A percentile compares a stretch with the other conserved stretches of the same genome.
Evolutionary conservation across 208 protist genomes (phyloP).

Genomic region (Novymonas esmeraldas): DNA sequence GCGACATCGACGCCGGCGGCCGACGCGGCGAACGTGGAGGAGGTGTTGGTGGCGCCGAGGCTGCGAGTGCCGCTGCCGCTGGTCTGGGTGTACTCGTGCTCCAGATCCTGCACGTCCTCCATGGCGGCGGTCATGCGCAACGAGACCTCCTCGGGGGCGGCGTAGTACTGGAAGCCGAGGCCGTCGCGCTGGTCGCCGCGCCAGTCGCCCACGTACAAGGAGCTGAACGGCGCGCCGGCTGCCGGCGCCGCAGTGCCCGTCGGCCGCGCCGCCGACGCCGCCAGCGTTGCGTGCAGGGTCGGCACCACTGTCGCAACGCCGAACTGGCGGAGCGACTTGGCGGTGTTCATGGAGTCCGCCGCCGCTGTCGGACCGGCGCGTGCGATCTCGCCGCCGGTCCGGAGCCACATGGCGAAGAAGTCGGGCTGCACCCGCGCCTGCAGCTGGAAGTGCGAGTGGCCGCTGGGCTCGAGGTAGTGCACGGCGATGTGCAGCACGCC

Average conservation of each 20-base stretch:
- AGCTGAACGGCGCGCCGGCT: conserved; percentile 30
- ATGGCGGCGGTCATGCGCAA: neutral
- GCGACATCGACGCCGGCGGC: neutral
- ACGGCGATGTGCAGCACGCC: conserved; percentile 70
- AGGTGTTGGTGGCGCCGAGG: neutral
- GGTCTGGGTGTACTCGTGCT: neutral
- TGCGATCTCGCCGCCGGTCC: conserved; percentile 22
- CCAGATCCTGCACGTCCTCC: neutral
- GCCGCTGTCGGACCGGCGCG: neutral
- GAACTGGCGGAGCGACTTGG: neutral
- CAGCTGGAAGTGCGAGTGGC: conserved; percentile 73
- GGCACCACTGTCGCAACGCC: neutral
- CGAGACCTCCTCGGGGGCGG: conserved; percentile 29
- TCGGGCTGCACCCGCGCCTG: conserved; percentile 37
- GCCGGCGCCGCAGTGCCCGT: neutral
- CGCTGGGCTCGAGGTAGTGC: conserved; percentile 77
- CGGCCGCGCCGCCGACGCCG: neutral
- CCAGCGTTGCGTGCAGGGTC: conserved; percentile 5
- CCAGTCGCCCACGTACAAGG: conserved; percentile 84
- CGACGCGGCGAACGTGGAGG: neutral
- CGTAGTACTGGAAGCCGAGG: conserved; percentile 74
- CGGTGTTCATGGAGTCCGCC: neutral
- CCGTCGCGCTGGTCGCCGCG: conserved; percentile 60
- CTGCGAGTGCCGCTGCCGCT: neutral
- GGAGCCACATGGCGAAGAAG: conserved; percentile 57